Evolutionary conservation across 345 rosid genomes (phyloP), one percentile per base, ranked within the genome.

Genomic region (Streptanthus diversifolius): DNA sequence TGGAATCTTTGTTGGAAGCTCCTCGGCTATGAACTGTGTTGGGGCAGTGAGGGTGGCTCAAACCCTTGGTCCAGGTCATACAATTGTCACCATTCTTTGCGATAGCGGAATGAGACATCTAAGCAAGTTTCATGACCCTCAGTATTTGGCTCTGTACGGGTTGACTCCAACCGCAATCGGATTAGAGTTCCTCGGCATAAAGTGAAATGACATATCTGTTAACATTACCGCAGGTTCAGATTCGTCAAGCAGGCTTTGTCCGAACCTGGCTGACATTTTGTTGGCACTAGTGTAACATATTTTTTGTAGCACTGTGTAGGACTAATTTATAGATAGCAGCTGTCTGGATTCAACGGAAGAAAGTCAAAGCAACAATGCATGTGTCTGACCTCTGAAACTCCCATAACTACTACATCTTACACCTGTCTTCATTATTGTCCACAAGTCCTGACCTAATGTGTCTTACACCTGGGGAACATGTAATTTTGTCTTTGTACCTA

Each of bases 1-100:
- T n/a, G 98, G 98, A 37, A 89, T 95, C 18, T 95, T 95, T 82
- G 81, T 88, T 29, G 98, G 98, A 80, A 90, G 99, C 74, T 95
- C 98, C 62, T 95, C 97, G 15, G 97, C 99, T 61, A 92, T 95
- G 93, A 90, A 93, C 68, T 89, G 97, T 58, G 93, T 93, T 24
- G 98, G 98, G 78, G 97, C 96, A 43, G 90, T 90, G 39, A 77
- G 85, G 80, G 92, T 82, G 69, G 98, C 99, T 24, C 84, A 87
- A 74, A 68, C 79, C 21, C 70, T 88, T 67, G 98, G 98, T 72
- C 98, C 92, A n/a, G 96, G 93, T 62, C 98, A 88, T 79, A 87
- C 87, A 0, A 86, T 92, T 44, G 88, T 95, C 56, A 92, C 98
- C 68, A 91, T 95, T 75, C 87, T 92, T 36, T 95, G 99, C 12